phyloP scores from a whole-genome alignment of 805 yeast genomes.

The Wickerhamiella azyma region DNA sequence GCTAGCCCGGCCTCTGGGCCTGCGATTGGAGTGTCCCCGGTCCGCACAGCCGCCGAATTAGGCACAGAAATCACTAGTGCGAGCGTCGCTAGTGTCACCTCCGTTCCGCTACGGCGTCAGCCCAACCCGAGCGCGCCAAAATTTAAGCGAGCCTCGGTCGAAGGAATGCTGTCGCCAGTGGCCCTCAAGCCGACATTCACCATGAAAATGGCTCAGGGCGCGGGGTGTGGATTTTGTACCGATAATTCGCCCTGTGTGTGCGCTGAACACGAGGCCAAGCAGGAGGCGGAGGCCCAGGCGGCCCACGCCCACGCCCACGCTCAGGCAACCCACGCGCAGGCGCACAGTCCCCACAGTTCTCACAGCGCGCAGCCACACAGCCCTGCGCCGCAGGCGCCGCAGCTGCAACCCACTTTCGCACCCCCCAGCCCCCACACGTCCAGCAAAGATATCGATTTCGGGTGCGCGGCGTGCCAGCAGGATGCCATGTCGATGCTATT shows the following conservation, averaged over 20 bases:
- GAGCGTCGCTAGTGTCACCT: not conserved
- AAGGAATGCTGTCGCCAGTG: conserved; percentile 4
- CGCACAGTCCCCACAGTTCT: too few species aligned
- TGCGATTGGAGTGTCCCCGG: too few species aligned
- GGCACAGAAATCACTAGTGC: conserved; percentile 13
- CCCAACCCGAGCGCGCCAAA: conserved; percentile 1
- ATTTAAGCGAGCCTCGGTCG: conserved; percentile 3
- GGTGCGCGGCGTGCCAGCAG: conserved; percentile 53
- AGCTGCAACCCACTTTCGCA: too few species aligned
- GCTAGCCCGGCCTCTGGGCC: not conserved
- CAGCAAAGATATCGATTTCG: conserved; percentile 2
- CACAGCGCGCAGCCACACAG: not conserved
- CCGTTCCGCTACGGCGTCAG: not conserved
- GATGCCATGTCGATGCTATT: conserved; percentile 77
- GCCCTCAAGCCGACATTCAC: conserved; percentile 7
- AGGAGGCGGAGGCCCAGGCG: conserved; percentile 11
- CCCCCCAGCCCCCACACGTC: not conserved
- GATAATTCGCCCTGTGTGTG: conserved; percentile 85
- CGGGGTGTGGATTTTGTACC: conserved; percentile 82
- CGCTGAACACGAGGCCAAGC: conserved; percentile 30
- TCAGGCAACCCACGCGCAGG: not conserved
- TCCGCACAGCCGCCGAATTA: not conserved
- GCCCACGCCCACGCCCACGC: not conserved
- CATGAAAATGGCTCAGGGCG: conserved; percentile 25
- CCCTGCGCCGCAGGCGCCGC: too few species aligned